Evolutionary conservation across 257 asterid genomes (phyloP).

Genomic region (Gynochthodes officinalis): DNA sequence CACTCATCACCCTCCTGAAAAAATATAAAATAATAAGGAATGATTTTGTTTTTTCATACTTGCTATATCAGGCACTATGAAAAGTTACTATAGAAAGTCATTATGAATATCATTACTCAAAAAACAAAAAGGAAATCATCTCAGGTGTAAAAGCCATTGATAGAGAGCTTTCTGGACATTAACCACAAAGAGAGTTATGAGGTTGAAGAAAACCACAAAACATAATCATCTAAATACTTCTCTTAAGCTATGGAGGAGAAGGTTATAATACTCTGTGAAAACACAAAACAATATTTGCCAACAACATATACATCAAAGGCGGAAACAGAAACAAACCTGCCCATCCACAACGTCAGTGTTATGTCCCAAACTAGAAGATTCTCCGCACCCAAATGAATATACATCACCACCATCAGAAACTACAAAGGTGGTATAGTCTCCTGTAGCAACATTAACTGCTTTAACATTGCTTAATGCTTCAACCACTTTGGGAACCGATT

Average conservation of each 20-base stretch:
- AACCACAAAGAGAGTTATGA: neutral
- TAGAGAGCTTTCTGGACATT: neutral
- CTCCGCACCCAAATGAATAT: conserved; percentile 96
- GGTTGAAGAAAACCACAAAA: neutral
- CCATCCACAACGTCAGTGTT: conserved; percentile 55
- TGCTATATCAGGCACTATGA: too few species aligned
- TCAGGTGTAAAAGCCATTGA: neutral
- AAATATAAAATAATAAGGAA: too few species aligned
- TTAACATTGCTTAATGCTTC: conserved; percentile 68
- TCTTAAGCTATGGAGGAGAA: neutral
- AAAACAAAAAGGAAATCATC: neutral
- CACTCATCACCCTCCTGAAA: too few species aligned
- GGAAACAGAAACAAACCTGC: conserved; percentile 52
- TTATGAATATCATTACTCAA: too few species aligned
- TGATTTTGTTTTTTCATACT: too few species aligned
- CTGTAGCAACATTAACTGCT: conserved; percentile 92
- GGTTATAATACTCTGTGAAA: neutral
- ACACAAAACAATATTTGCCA: neutral
- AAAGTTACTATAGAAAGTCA: too few species aligned
- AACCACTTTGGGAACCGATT: conserved; percentile 85
- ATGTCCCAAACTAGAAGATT: conserved; percentile 94
- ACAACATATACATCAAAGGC: neutral
- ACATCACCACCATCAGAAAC: conserved; percentile 85
- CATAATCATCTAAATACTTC: neutral
- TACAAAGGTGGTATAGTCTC: conserved; percentile 92